These are phyloP conservation scores for Neofusicoccum sp. DNA, from an alignment of 2,329 filamentous ascomycete species.

Conservation along the genomic window DNA sequence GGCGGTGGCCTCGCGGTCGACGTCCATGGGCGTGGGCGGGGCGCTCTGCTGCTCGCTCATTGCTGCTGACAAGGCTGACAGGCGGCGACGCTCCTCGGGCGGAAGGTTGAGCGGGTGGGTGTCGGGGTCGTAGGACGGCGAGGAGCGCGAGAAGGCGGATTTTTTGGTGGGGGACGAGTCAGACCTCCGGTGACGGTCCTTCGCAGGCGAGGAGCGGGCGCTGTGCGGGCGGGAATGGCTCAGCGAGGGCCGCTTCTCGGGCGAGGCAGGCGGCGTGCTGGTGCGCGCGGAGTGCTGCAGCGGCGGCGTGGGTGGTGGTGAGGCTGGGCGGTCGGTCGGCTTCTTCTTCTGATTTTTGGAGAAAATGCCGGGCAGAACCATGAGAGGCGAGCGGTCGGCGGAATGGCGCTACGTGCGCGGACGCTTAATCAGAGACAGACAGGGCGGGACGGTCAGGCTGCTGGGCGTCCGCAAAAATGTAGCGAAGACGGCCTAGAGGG, in stretches of 20 bases:
- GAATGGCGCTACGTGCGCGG: conserved; percentile 13
- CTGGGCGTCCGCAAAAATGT: conserved; percentile 13
- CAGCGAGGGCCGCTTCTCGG: conserved; percentile 34
- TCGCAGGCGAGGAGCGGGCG: conserved; percentile 24
- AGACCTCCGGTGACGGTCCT: conserved; percentile 29
- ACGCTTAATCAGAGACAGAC: conserved; percentile 18
- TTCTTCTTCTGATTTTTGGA: conserved; percentile 39
- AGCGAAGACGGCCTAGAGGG: conserved; percentile 11
- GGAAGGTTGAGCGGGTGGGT: conserved; percentile 87
- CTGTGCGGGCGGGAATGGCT: not conserved
- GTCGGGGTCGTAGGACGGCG: conserved; percentile 57
- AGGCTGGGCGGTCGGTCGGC: conserved; percentile 25
- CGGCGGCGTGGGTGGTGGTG: conserved; percentile 16
- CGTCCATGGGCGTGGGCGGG: conserved; percentile 65
- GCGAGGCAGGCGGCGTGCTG: conserved; percentile 35
- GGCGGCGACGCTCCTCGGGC: conserved; percentile 79
- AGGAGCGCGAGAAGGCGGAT: conserved; percentile 34
- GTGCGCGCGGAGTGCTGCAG: conserved; percentile 18
- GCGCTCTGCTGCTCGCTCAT: conserved; percentile 49
- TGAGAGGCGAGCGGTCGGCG: conserved; percentile 12
- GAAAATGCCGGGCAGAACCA: conserved; percentile 22
- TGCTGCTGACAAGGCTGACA: conserved; percentile 64
- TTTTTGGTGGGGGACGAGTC: conserved; percentile 29
- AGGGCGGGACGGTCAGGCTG: conserved; percentile 6
- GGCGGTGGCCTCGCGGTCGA: conserved; percentile 64